phyloP scores from a whole-genome alignment of 2,329 filamentous ascomycete species.

The Penicillium sp. region DNA sequence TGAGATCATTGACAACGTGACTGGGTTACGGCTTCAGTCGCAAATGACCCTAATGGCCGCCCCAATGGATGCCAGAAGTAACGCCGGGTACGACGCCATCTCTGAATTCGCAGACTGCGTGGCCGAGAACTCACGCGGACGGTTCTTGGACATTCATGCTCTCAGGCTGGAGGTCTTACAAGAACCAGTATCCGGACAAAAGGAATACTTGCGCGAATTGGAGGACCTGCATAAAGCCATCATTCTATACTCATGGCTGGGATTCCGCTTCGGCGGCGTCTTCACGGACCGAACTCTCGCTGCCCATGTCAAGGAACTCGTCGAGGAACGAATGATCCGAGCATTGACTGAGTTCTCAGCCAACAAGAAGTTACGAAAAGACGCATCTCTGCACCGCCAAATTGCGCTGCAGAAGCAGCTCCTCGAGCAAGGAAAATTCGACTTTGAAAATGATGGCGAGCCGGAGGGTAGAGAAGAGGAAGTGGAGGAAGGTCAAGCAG shows the following conservation, averaged over 20 bases:
- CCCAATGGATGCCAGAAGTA: conserved; percentile 60
- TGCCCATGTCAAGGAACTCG: conserved; percentile 72
- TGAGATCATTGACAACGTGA: conserved; percentile 70
- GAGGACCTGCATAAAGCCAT: conserved; percentile 79
- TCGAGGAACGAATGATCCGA: conserved; percentile 72
- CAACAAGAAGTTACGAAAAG: conserved; percentile 41
- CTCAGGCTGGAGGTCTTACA: conserved; percentile 75
- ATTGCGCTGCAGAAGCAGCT: conserved; percentile 39
- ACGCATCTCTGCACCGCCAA: conserved; percentile 38
- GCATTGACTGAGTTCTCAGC: conserved; percentile 58
- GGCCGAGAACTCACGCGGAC: conserved; percentile 63
- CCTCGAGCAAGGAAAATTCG: conserved; percentile 25
- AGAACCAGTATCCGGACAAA: conserved; percentile 40
- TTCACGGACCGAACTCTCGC: conserved; percentile 74
- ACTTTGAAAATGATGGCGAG: conserved; percentile 21
- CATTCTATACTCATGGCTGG: conserved; percentile 88
- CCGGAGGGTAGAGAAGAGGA: conserved; percentile 8
- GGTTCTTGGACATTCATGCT: conserved; percentile 67
- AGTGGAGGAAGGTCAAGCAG: conserved; percentile 16
- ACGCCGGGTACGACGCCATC: conserved; percentile 47
- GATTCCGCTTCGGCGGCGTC: conserved; percentile 79
- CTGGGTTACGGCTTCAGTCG: conserved; percentile 67
- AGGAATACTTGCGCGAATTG: conserved; percentile 63
- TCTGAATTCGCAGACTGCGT: conserved; percentile 67
- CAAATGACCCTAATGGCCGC: conserved; percentile 72